Evolutionary conservation across 2,329 filamentous ascomycete genomes (phyloP).

Genomic region (Pseudocercospora crystallina): DNA sequence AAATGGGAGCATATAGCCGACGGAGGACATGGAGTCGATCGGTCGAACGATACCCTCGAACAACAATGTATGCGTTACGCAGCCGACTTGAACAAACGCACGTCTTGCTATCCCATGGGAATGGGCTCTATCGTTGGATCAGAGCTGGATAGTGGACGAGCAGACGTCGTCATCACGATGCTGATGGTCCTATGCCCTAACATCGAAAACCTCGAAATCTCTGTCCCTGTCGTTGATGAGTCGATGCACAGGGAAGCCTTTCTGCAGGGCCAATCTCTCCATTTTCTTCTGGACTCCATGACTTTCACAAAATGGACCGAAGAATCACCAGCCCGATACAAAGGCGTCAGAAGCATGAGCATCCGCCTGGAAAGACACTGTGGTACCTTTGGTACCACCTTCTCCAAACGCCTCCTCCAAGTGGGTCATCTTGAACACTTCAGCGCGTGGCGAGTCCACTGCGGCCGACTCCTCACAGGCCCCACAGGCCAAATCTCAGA

Average conservation of each 20-base stretch:
- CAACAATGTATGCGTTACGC: constrained; percentile 11
- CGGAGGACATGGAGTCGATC: constrained; percentile 2
- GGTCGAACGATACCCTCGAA: constrained; percentile 9
- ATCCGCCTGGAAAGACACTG: constrained; percentile 12
- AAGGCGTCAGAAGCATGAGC: constrained; percentile 2
- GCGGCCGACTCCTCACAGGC: constrained; percentile 4
- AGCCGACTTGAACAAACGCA: constrained; percentile 1
- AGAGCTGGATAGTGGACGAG: constrained; percentile 12
- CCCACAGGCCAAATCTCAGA: constrained; percentile 2
- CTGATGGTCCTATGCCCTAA: constrained; percentile 10
- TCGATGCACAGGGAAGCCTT: constrained; percentile 4
- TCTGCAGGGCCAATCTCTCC: background rate
- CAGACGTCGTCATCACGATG: constrained; percentile 13
- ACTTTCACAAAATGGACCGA: constrained; percentile 1
- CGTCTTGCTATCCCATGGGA: constrained; percentile 13
- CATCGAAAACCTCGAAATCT: constrained; percentile 11
- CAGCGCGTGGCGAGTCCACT: constrained; percentile 9
- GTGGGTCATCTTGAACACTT: constrained; percentile 6
- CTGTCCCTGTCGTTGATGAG: constrained; percentile 5
- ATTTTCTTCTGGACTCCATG: constrained; percentile 9
- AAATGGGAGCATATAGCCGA: constrained; percentile 13
- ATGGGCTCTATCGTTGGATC: constrained; percentile 11
- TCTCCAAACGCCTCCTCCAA: constrained; percentile 8
- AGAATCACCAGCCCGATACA: constrained; percentile 7
- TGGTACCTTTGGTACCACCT: constrained; percentile 7